Base-by-base conservation (phyloP, 2,329 filamentous ascomycete species). In the Calonectria naviculata region DNA sequence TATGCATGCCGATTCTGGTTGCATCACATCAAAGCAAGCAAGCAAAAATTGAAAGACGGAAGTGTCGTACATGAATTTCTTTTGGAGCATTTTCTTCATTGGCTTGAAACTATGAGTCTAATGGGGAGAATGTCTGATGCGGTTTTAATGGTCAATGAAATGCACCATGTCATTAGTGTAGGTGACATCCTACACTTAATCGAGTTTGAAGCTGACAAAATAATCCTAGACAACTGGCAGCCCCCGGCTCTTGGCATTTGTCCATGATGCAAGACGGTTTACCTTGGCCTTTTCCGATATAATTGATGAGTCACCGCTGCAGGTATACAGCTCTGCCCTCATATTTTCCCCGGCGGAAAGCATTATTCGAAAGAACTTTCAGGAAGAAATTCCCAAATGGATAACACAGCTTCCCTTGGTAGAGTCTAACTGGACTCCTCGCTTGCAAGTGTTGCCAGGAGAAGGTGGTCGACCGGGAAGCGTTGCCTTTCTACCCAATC, bases 1-100 rank as follows among this genome's bases (percentile, higher is more conserved):
- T 63, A 63, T 19, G 83, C 83, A 17, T 85, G 81, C 72, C 76
- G 74, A 3, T 84, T 84, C 71, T 86, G 82, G 76, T 61, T 73
- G 2, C 26, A 81, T 64, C 83, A 85, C 73, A 52, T 80, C 17
- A 71, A 46, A 12, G 62, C 75, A 36, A 80, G 79, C 73, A 71
- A 71, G 38, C 28, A 42, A 58, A 76, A 70, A 52, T 77, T 82
- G 66, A 68, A 71, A 62, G 80, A 84, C 62, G 71, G 73, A 36
- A 24, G 69, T 12, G 1, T 34, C 34, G 61, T 31, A 3, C 60
- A 69, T n/a, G 21, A 74, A 77, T 77, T 77, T 12, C 49, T 77
- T 2, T 4, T 26, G 21, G 26, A 42, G 5, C 54, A 71, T 63
- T 70, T 76, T 10, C 68, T 76, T 2, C 65, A 76, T 24, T 76